Conservation (phyloP, 2,329 filamentous ascomycete genomes). For the Sarocladium oryzae region DNA sequence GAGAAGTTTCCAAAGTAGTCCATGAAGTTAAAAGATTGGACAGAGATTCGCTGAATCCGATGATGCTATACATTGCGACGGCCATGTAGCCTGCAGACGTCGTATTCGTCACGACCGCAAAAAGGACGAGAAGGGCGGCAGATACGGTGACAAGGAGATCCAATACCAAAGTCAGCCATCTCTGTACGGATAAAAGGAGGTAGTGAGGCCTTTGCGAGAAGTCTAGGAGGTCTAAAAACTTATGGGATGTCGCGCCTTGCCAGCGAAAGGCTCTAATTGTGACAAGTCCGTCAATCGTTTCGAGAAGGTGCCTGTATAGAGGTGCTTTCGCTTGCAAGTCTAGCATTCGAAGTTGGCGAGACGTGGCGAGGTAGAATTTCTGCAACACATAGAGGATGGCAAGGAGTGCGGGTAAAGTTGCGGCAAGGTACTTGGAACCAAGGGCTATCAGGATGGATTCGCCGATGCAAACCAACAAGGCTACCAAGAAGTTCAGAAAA, state of each 20-base stretch:
- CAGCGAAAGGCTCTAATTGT: conserved; percentile 46
- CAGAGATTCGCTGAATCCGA: conserved; percentile 19
- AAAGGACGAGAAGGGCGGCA: conserved; percentile 37
- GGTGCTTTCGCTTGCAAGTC: conserved; percentile 44
- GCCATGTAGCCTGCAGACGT: conserved; percentile 25
- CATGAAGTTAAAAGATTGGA: conserved; percentile 21
- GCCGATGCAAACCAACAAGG: conserved; percentile 11
- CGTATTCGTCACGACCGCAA: conserved; percentile 27
- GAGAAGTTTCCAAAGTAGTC: conserved; percentile 25
- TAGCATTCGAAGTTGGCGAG: conserved; percentile 42
- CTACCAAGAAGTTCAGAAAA: background rate
- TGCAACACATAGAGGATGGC: conserved; percentile 36
- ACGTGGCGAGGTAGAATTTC: conserved; percentile 44
- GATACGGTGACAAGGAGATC: conserved; percentile 41
- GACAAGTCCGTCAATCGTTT: conserved; percentile 38
- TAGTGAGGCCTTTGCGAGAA: conserved; percentile 43
- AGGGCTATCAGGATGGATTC: conserved; percentile 19
- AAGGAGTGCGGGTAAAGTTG: conserved; percentile 35
- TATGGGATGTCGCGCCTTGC: conserved; percentile 29
- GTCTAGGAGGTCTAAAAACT: conserved; percentile 30
- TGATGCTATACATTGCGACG: conserved; percentile 18
- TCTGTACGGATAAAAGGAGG: conserved; percentile 39
- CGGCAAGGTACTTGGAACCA: conserved; percentile 23
- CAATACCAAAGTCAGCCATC: conserved; percentile 41
- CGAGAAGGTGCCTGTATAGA: conserved; percentile 44